Percentiles rank a stretch among this genome's conserved stretches.
phyloP scores from a whole-genome alignment of 352 stramenopile species.

The Aphanomyces stellatus region DNA sequence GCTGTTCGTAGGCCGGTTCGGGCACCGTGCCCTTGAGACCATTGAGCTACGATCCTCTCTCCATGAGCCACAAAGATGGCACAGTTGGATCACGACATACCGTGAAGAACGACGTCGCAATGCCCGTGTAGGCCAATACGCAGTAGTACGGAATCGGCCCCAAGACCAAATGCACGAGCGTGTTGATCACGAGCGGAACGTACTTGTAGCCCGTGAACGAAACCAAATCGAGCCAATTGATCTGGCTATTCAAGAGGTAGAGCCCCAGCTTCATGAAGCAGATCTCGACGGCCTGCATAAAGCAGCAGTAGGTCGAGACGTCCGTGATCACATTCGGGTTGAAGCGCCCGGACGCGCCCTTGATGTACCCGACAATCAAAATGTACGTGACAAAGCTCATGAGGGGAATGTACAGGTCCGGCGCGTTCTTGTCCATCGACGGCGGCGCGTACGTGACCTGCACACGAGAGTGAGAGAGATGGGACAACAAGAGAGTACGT shows the following conservation, averaged over 20 bases:
- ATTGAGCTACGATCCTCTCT: slow-evolving; percentile 42
- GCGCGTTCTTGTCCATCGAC: slow-evolving; percentile 93
- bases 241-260: slow-evolving; percentile 90
- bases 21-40: slow-evolving; percentile 73
- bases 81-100: slow-evolving; percentile 30
- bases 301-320: slow-evolving; percentile 86
- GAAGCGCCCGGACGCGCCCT: slow-evolving; percentile 92
- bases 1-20: slow-evolving; percentile 61
- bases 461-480: neutral
- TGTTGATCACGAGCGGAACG: slow-evolving; percentile 93
- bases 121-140: slow-evolving; percentile 89
- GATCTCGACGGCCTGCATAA: slow-evolving; percentile 90
- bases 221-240: slow-evolving; percentile 94
- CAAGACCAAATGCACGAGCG: slow-evolving; percentile 78
- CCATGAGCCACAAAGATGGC: neutral
- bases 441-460: slow-evolving; percentile 84
- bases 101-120: slow-evolving; percentile 92
- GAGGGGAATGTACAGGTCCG: slow-evolving; percentile 97
- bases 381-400: slow-evolving; percentile 99
- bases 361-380: slow-evolving; percentile 94
- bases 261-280: slow-evolving; percentile 89
- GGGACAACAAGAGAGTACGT: slow-evolving; percentile 11
- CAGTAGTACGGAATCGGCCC: slow-evolving; percentile 89
- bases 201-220: slow-evolving; percentile 99
- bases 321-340: slow-evolving; percentile 94